A percentile compares a stretch with the other conserved stretches of the same genome.
phyloP scores from a whole-genome alignment of 1,139 yeast genomes.

The Hanseniaspora sp. region DNA sequence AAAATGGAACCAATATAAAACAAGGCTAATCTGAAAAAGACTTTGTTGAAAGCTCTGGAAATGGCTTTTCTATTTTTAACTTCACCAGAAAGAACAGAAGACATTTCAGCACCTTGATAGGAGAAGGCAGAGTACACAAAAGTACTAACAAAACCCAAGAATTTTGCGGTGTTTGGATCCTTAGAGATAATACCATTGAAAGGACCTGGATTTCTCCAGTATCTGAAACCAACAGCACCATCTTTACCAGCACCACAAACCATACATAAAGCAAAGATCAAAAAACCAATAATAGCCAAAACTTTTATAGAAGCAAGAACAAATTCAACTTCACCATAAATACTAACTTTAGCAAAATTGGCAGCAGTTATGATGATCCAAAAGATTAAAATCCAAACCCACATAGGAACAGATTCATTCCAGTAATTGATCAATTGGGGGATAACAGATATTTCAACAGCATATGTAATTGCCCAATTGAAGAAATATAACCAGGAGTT shows the following conservation, averaged over 20 bases:
- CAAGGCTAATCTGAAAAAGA: slow-evolving; percentile 64
- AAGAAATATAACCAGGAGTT: slow-evolving; percentile 82
- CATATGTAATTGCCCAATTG: slow-evolving; percentile 77
- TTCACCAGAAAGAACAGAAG: slow-evolving; percentile 86
- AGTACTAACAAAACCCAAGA: slow-evolving; percentile 59
- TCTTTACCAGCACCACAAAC: slow-evolving; percentile 65
- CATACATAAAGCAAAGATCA: slow-evolving; percentile 57
- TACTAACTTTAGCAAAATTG: slow-evolving; percentile 53
- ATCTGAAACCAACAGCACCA: slow-evolving; percentile 72
- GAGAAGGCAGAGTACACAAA: slow-evolving; percentile 65
- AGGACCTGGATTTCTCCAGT: slow-evolving; percentile 91
- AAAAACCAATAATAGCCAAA: slow-evolving; percentile 61
- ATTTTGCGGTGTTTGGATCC: slow-evolving; percentile 53
- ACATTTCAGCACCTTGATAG: slow-evolving; percentile 75
- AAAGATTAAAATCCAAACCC: slow-evolving; percentile 62
- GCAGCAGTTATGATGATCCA: slow-evolving; percentile 42
- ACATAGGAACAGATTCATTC: slow-evolving; percentile 61
- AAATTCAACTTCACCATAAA: slow-evolving; percentile 61
- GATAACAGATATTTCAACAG: slow-evolving; percentile 71
- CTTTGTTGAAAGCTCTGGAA: slow-evolving; percentile 76
- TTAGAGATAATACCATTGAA: slow-evolving; percentile 47
- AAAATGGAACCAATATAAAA: slow-evolving; percentile 72
- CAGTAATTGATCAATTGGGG: slow-evolving; percentile 70
- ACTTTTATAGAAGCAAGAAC: slow-evolving; percentile 64
- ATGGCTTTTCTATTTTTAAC: slow-evolving; percentile 74